Base-by-base conservation (phyloP, 352 stramenopile species). In the Globisporangium irregulare region DNA sequence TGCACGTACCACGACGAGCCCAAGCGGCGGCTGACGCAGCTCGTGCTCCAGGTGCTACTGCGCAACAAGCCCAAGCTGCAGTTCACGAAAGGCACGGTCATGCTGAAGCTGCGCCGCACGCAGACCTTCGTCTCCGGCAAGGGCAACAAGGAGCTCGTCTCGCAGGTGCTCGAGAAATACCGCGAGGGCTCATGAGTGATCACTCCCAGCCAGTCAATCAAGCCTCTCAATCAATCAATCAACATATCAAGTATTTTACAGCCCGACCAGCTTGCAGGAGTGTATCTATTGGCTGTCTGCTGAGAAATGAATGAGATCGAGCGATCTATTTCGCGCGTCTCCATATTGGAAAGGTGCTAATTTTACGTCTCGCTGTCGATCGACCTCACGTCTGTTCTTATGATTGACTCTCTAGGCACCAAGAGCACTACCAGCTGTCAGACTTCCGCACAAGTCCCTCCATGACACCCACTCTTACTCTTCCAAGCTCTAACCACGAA, bases 31-130 rank as follows among this genome's bases (percentile, higher is more conserved):
- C 76, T 92, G 34, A 77, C 72, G 32, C 66, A 80, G 32, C 58
- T 91, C 27, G 43, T 90, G 61, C 76, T 92, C n/a, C 74, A 80
- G 18, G 78, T 90, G 54, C 69, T 93, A 22, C 65, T 74, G 58
- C 71, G 74, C 14, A 80, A 91, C 64, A 76, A 80, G n/a, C 83
- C 85, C 4, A 57, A 62, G 54, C 69, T 84, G 25, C 57, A 68
- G 0, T 89, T 82, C 59, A 76, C 81, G 25, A 80, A 75, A 41
- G 89, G 89, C 70, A 78, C 67, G 29, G 60, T 86, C 27, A 54
- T 76, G 8, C 56, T 27, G 24, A 62, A 67, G 27, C 67, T 81
- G 12, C 58, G 62, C 7, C 20, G 51, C n/a, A 41, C 80, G 72
- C 73, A 78, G 70, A 27, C 64, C 59, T 51, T 62, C 15, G 71